Conservation (phyloP, 2,329 filamentous ascomycete species). For the Penicillium vulpinum region DNA sequence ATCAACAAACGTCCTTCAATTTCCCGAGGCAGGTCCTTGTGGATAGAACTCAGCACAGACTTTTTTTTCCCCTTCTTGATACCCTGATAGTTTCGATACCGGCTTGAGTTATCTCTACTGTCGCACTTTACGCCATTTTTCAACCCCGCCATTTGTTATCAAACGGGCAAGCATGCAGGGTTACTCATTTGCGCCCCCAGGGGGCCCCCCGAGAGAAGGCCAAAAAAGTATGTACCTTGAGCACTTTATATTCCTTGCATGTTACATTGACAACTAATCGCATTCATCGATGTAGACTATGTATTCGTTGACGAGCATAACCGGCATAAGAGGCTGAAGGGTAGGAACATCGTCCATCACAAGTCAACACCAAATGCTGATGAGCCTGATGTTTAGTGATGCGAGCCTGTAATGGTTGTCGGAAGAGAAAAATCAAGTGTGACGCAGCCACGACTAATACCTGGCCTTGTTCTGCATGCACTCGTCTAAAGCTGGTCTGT, state of each 20-base stretch:
- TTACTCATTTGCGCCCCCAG: slow-evolving; percentile 72
- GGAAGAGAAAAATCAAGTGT: slow-evolving; percentile 95
- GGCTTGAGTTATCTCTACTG: not conserved
- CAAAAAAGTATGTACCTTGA: slow-evolving; percentile 70
- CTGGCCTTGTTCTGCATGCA: slow-evolving; percentile 95
- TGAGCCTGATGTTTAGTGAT: slow-evolving; percentile 64
- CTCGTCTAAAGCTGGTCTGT: slow-evolving; percentile 87
- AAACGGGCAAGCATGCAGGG: slow-evolving; percentile 57
- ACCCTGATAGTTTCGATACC: not conserved
- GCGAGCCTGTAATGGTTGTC: slow-evolving; percentile 94
- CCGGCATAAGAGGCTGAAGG: slow-evolving; percentile 93
- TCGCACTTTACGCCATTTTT: not conserved
- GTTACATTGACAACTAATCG: slow-evolving; percentile 11
- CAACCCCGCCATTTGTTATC: slow-evolving; percentile 24
- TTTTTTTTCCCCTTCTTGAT: not conserved
- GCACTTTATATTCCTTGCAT: not conserved
- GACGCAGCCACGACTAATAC: slow-evolving; percentile 96
- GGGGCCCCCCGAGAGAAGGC: slow-evolving; percentile 67
- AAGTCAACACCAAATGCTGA: slow-evolving; percentile 11
- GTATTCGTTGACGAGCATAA: slow-evolving; percentile 99
- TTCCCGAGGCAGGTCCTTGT: slow-evolving; percentile 21
- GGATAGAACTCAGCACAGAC: slow-evolving; percentile 3
- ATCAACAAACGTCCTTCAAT: not conserved
- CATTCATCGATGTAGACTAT: slow-evolving; percentile 68
- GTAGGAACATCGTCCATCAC: slow-evolving; percentile 49